Evolutionary conservation across 768 basidiomycete genomes (phyloP).

Genomic region (Trametes cinnabarina): DNA sequence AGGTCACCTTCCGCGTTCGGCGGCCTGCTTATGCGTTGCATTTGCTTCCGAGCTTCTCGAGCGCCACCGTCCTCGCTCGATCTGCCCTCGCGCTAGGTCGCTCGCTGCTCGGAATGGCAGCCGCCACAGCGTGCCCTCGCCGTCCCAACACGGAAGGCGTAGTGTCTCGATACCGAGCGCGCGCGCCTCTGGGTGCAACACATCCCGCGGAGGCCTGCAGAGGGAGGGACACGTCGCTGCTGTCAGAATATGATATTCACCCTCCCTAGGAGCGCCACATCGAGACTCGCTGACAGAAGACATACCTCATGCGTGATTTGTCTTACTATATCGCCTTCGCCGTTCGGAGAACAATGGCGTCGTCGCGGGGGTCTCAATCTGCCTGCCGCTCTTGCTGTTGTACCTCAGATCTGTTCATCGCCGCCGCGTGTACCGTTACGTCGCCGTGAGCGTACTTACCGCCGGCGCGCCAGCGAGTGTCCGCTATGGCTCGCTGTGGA

Average conservation of each 20-base stretch:
- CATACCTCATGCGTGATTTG: conserved; percentile 10
- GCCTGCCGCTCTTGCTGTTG: too few species aligned
- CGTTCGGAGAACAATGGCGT: conserved; percentile 1
- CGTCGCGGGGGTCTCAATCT: background rate
- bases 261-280: background rate
- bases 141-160: background rate
- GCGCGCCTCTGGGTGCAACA: too few species aligned
- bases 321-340: background rate
- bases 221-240: background rate
- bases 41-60: conserved; percentile 18
- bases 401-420: background rate
- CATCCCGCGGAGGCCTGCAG: background rate
- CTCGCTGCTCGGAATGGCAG: background rate
- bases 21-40: background rate
- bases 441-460: too few species aligned
- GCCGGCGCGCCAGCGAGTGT: too few species aligned
- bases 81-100: background rate
- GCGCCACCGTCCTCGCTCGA: conserved; percentile 12
- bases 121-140: background rate
- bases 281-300: background rate
- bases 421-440: too few species aligned
- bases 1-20: conserved; percentile 17
- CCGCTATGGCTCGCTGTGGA: background rate
- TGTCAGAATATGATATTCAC: background rate
- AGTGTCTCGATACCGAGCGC: background rate